These are phyloP conservation scores for Camellia sinensis DNA, from an alignment of 148 eudicot species.

Conservation along the genomic window DNA sequence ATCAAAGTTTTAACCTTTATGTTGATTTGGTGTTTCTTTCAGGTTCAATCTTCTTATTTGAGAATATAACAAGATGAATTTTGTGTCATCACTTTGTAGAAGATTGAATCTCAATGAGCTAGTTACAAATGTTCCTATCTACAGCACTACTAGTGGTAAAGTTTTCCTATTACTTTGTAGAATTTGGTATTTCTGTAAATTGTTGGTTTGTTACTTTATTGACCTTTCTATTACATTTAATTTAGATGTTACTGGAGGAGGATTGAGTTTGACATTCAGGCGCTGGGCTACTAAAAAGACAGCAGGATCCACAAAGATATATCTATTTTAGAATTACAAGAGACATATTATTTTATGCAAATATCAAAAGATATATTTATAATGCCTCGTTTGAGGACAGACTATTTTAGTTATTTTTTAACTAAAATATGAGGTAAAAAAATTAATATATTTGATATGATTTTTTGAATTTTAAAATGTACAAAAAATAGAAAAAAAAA, in stretches of 20 bases:
- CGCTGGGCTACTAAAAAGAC: conserved; percentile 89
- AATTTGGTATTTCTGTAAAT: not conserved
- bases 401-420: too few species aligned
- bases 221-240: not conserved
- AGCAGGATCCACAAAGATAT: conserved; percentile 76
- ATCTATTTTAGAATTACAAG: conserved; percentile 7
- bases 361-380: too few species aligned
- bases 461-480: too few species aligned
- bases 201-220: not conserved
- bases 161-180: not conserved
- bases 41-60: conserved; percentile 4
- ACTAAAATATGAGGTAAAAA: too few species aligned
- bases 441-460: too few species aligned
- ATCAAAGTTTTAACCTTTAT: not conserved
- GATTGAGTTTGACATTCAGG: conserved; percentile 57
- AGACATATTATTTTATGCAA: too few species aligned
- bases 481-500: too few species aligned
- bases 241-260: conserved; percentile 52
- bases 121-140: conserved; percentile 43
- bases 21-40: conserved; percentile 6
- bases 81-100: conserved; percentile 43
- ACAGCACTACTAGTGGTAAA: conserved; percentile 43
- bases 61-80: conserved; percentile 35
- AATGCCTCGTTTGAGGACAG: too few species aligned
- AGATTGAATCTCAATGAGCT: conserved; percentile 44